These are phyloP conservation scores for Bryum argenteum DNA, from an alignment of 225 moss, liverwort and hornwort genomes.

Conservation along the genomic window DNA sequence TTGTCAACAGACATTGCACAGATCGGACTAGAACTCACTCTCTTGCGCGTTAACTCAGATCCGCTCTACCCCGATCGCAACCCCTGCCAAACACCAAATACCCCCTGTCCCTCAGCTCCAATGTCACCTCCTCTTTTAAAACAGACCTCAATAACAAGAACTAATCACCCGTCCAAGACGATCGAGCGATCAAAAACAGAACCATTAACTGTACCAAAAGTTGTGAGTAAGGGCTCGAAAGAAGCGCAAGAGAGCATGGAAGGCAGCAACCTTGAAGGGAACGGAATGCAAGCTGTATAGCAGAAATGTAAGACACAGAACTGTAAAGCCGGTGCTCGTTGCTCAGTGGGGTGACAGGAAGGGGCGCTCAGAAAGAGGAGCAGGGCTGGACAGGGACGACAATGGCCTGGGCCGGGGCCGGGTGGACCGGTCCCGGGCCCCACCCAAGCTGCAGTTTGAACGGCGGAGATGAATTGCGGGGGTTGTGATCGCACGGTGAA, in stretches of 20 bases:
- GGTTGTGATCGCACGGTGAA: conserved; percentile 30
- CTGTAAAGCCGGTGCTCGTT: conserved; percentile 34
- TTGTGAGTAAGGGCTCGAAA: conserved; percentile 2
- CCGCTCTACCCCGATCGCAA: conserved; percentile 32
- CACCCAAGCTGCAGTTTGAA: conserved; percentile 26
- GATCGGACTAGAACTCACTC: conserved; percentile 1
- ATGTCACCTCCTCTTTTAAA: background rate
- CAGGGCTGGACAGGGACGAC: background rate
- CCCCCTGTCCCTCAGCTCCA: conserved; percentile 26
- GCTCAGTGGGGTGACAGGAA: conserved; percentile 45
- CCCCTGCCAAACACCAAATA: conserved; percentile 18
- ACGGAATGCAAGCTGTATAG: conserved; percentile 36
- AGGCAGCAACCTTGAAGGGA: conserved; percentile 9
- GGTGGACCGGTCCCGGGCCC: background rate
- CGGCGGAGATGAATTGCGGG: background rate
- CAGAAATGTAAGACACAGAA: conserved; percentile 43
- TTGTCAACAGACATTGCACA: conserved; percentile 87
- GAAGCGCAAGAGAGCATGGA: background rate
- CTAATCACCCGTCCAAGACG: conserved; percentile 2
- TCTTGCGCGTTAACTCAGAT: conserved; percentile 26
- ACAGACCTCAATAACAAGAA: background rate
- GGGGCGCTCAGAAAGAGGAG: conserved; percentile 24
- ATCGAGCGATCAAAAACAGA: conserved; percentile 15
- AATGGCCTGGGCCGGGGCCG: background rate
- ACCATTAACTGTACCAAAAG: conserved; percentile 22